A percentile compares a stretch with the other conserved stretches of the same genome.
These are phyloP conservation scores for Quercus lobata DNA, from an alignment of 331 rosid genomes.

Conservation along the genomic window DNA sequence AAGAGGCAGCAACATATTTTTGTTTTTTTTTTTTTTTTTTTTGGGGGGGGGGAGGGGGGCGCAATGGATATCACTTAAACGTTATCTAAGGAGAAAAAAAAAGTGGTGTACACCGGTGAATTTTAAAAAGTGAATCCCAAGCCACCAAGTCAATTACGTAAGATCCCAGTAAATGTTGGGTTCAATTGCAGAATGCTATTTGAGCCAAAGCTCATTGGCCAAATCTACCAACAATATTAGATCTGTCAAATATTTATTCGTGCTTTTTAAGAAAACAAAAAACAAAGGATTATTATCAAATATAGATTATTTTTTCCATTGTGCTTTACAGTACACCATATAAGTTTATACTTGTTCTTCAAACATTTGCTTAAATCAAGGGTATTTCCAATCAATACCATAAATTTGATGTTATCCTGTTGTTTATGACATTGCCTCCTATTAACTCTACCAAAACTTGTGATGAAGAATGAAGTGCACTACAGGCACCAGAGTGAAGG, in stretches of 20 bases:
- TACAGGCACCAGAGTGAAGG: constrained; percentile 12
- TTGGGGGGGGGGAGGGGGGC: neutral
- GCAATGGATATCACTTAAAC: neutral
- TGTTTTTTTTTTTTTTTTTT: neutral
- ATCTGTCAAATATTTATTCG: neutral
- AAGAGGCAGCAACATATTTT: neutral
- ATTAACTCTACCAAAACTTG: neutral
- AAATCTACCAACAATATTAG: neutral
- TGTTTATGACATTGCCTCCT: neutral
- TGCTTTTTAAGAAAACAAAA: no score
- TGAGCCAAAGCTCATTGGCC: neutral
- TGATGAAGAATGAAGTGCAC: constrained; percentile 11
- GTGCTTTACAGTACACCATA: neutral
- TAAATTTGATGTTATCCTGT: neutral
- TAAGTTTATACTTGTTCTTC: neutral
- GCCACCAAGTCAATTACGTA: neutral
- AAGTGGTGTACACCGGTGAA: no score
- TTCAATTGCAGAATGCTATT: neutral
- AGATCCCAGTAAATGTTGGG: neutral
- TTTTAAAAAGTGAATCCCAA: neutral
- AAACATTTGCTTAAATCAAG: constrained; percentile 15
- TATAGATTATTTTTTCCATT: neutral
- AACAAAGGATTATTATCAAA: no score
- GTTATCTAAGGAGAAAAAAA: neutral
- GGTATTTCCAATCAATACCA: constrained; percentile 3